Evolutionary conservation across 192 early-diverging fungal genomes (phyloP).

Genomic region (Linnemannia hyalina): DNA sequence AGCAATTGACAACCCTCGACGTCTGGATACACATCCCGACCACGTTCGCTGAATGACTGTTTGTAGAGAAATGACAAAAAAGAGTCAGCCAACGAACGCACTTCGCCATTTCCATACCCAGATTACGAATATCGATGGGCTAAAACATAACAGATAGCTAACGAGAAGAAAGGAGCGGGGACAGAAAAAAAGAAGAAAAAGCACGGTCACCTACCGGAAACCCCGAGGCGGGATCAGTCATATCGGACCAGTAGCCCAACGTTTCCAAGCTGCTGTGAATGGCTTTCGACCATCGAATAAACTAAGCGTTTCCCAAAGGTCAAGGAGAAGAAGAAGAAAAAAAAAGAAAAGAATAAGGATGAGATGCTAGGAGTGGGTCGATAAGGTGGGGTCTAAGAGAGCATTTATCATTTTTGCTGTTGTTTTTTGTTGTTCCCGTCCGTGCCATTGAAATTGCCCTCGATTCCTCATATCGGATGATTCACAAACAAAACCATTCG

Average conservation of each 20-base stretch:
- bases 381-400: background rate
- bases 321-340: background rate
- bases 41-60: conserved; percentile 74
- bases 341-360: background rate
- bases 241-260: conserved; percentile 86
- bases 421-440: too few relatives aligned
- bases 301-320: conserved; percentile 58
- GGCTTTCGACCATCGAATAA: conserved; percentile 77
- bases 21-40: conserved; percentile 88
- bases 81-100: conserved; percentile 9
- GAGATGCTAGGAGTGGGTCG: background rate
- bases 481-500: background rate
- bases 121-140: conserved; percentile 4
- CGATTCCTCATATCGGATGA: background rate
- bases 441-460: background rate
- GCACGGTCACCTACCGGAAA: conserved; percentile 70
- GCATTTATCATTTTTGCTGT: background rate
- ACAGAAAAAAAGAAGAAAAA: background rate
- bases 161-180: conserved; percentile 5
- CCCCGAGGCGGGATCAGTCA: conserved; percentile 93
- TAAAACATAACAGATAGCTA: background rate
- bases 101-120: background rate
- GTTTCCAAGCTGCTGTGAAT: conserved; percentile 67
- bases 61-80: background rate
- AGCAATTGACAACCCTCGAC: conserved; percentile 85